Evolutionary conservation across 352 stramenopile species (phyloP), one percentile per base, ranked within the genome.

Genomic region (Phytophthora constricta): DNA sequence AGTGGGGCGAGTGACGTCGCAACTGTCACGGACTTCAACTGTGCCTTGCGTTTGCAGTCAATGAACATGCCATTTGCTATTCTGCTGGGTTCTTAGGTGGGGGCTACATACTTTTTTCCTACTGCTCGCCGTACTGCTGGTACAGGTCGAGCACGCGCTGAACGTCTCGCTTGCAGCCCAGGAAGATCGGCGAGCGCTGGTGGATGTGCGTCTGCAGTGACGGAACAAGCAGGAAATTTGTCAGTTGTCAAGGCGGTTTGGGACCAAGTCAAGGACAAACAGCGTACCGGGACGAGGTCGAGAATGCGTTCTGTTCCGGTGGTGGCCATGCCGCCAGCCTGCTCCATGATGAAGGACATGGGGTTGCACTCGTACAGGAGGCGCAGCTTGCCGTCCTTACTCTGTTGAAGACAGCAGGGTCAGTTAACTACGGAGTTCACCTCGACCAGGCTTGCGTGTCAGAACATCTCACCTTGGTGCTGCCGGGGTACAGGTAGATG

Each of bases 311-410:
- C 76, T 4, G 80, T 90, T 74, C 97, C 97, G 17, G 96, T 99
- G 39, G 93, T 98, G 41, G 97, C 95, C 47, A 97, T 86, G 49
- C 97, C 97, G 59, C 97, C 97, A 52, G 96, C 96, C 79, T 99
- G 90, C 74, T 99, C 97, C 56, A 99, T 95, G 76, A 99, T 98
- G 76, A 98, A 95, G 37, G 97, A 97, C 97, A 99, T 99, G 7
- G 97, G 97, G 85, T 98, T 99, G 74, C 93, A 92, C 77, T 99
- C 97, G 82, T 99, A 99, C 7, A 99, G 86, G 56, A 99, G 84
- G 80, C 97, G 94, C 70, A 99, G 87, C 82, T 99, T 99, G 82
- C 89, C 90, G 8, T 68, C 74, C 68, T 91, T 90, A 74, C 72
- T 91, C 77, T 74, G 65, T 14, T 4, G 47, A 23, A 4, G 49